Percentiles rank a stretch among this genome's conserved stretches.
Conservation (phyloP, 176 grass and related monocot species). For the Cymbopogon citratus region DNA sequence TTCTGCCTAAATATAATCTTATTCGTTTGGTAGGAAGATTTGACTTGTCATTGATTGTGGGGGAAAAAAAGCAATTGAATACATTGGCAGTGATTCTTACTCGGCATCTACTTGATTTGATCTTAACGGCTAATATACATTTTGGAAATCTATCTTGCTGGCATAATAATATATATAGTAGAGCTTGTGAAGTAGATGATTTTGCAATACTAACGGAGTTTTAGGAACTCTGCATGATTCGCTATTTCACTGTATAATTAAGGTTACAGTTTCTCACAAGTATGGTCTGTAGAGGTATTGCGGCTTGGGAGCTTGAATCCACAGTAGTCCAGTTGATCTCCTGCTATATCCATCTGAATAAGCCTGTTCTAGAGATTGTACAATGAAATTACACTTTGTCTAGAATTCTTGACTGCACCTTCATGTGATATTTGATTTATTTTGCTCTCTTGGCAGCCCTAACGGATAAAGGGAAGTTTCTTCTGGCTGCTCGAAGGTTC, state of each 20-base stretch:
- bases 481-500: constrained; percentile 78
- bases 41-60: constrained; percentile 9
- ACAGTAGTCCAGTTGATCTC: background rate
- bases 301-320: background rate
- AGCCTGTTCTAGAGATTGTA: constrained; percentile 2
- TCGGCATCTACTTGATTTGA: constrained; percentile 5
- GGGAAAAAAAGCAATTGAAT: constrained; percentile 16
- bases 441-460: constrained; percentile 50
- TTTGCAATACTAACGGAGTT: background rate
- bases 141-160: background rate
- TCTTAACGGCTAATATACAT: constrained; percentile 12
- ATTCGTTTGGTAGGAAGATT: background rate
- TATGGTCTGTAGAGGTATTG: background rate
- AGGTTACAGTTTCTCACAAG: background rate
- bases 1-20: background rate
- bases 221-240: background rate
- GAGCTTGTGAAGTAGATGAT: background rate
- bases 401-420: background rate
- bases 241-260: background rate
- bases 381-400: background rate
- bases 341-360: background rate
- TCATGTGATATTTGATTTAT: constrained; percentile 18
- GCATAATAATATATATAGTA: background rate
- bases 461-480: constrained; percentile 83
- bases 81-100: background rate